These are phyloP conservation scores for Candida glucosophila DNA, from an alignment of 1,139 yeast species.

Conservation along the genomic window DNA sequence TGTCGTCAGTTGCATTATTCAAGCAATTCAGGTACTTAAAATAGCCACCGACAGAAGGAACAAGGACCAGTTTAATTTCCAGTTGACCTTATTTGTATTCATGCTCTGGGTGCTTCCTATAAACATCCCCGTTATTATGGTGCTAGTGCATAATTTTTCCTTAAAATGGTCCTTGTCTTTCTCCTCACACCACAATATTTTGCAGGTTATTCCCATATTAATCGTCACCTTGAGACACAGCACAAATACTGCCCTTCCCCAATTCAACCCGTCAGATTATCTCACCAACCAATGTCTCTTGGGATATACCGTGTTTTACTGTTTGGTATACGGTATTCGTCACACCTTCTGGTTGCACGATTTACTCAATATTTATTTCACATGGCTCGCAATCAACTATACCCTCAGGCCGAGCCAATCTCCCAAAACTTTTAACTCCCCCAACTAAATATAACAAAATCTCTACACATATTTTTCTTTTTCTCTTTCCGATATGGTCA, in stretches of 20 bases:
- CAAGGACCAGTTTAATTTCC: slow-evolving; percentile 38
- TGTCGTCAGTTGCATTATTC: slow-evolving; percentile 48
- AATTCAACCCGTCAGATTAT: slow-evolving; percentile 2
- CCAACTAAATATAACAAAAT: not conserved
- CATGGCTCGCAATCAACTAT: slow-evolving; percentile 21
- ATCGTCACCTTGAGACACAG: slow-evolving; percentile 40
- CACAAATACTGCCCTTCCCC: slow-evolving; percentile 8
- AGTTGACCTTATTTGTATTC: slow-evolving; percentile 44
- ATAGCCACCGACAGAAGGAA: slow-evolving; percentile 6
- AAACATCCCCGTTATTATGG: slow-evolving; percentile 59
- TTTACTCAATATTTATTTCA: slow-evolving; percentile 47
- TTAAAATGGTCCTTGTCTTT: slow-evolving; percentile 70
- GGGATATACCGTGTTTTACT: slow-evolving; percentile 42
- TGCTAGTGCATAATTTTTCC: slow-evolving; percentile 60
- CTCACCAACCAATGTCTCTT: slow-evolving; percentile 11
- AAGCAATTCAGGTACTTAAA: slow-evolving; percentile 23
- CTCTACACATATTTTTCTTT: too few relatives aligned
- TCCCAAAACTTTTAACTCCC: not conserved
- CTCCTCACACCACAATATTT: slow-evolving; percentile 64
- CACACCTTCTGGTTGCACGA: slow-evolving; percentile 69
- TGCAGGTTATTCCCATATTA: slow-evolving; percentile 59
- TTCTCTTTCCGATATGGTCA: too few relatives aligned
- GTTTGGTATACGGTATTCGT: slow-evolving; percentile 56
- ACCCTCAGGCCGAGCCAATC: not conserved
- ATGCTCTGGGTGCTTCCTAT: slow-evolving; percentile 66